Evolutionary conservation across 768 basidiomycete species (phyloP).

Genomic region (Hortiboletus flavorubellus): DNA sequence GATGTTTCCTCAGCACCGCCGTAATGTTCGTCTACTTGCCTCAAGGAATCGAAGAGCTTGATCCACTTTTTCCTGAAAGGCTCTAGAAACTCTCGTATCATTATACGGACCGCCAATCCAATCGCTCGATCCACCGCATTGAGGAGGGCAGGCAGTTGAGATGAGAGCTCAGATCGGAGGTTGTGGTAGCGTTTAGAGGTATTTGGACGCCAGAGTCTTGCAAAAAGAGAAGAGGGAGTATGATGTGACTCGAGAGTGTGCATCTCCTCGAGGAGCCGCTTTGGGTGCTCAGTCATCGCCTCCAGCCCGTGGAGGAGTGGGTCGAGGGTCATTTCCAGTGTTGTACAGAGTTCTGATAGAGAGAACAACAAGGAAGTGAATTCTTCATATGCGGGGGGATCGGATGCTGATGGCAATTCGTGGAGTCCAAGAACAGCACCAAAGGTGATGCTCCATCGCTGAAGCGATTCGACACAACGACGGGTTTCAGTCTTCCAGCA

Average conservation of each 20-base stretch:
- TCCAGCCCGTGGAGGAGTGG: conserved; percentile 53
- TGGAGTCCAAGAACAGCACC: conserved; percentile 57
- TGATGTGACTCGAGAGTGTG: conserved; percentile 63
- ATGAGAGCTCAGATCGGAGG: conserved; percentile 60
- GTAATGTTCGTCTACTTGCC: conserved; percentile 60
- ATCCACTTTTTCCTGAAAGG: conserved; percentile 54
- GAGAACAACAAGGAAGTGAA: conserved; percentile 50
- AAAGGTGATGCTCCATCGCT: conserved; percentile 59
- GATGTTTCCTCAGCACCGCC: conserved; percentile 61
- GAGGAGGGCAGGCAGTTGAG: conserved; percentile 65
- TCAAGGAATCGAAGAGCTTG: conserved; percentile 68
- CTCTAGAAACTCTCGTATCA: conserved; percentile 47
- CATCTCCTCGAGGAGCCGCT: conserved; percentile 63
- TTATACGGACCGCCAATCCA: conserved; percentile 40
- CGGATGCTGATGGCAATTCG: conserved; percentile 29
- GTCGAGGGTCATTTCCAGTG: conserved; percentile 50
- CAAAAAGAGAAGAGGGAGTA: conserved; percentile 43
- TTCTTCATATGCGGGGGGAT: conserved; percentile 49
- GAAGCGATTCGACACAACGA: conserved; percentile 44
- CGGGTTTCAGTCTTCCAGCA: conserved; percentile 53
- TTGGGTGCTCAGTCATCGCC: conserved; percentile 51
- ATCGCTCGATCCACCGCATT: conserved; percentile 53
- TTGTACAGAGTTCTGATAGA: conserved; percentile 33
- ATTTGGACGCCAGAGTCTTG: conserved; percentile 43
- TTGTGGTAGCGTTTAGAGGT: conserved; percentile 53